A percentile compares a stretch with the other conserved stretches of the same genome.
phyloP scores from a whole-genome alignment of 306 rosid genomes.

The Leucaena leucocephala region DNA sequence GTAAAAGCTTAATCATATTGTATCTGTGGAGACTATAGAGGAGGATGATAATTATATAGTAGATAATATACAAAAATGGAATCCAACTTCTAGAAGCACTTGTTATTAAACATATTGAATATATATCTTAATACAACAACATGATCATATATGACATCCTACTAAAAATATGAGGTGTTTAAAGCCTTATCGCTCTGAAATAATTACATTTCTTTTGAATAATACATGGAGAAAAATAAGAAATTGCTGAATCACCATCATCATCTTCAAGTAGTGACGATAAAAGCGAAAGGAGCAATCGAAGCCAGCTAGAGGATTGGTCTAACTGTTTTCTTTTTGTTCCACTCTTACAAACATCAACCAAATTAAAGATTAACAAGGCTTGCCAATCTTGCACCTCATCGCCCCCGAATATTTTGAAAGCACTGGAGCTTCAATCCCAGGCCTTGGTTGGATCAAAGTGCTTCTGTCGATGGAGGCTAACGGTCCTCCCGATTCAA shows the following conservation, averaged over 20 bases:
- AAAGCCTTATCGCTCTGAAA: not conserved
- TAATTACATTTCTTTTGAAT: not conserved
- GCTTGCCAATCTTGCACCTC: conserved; percentile 21
- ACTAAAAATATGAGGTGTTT: not conserved
- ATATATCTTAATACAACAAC: not conserved
- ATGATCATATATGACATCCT: not conserved
- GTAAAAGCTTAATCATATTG: too few relatives aligned
- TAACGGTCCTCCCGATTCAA: conserved; percentile 43
- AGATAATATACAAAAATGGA: too few relatives aligned
- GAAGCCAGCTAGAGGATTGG: not conserved
- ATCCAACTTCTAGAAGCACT: too few relatives aligned
- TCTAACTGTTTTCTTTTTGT: not conserved
- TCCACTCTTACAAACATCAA: not conserved
- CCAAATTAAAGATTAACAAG: conserved; percentile 5
- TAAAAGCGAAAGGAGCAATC: too few relatives aligned
- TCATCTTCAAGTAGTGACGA: not conserved
- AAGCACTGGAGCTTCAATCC: conserved; percentile 45
- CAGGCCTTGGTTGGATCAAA: conserved; percentile 58
- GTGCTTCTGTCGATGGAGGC: not conserved
- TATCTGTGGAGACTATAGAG: too few relatives aligned
- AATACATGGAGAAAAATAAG: not conserved
- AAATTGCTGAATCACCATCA: too few relatives aligned
- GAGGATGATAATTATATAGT: too few relatives aligned
- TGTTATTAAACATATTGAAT: too few relatives aligned
- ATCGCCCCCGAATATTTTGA: conserved; percentile 58